Conservation (phyloP, 805 yeast genomes). For the Zygotorulaspora florentina region DNA sequence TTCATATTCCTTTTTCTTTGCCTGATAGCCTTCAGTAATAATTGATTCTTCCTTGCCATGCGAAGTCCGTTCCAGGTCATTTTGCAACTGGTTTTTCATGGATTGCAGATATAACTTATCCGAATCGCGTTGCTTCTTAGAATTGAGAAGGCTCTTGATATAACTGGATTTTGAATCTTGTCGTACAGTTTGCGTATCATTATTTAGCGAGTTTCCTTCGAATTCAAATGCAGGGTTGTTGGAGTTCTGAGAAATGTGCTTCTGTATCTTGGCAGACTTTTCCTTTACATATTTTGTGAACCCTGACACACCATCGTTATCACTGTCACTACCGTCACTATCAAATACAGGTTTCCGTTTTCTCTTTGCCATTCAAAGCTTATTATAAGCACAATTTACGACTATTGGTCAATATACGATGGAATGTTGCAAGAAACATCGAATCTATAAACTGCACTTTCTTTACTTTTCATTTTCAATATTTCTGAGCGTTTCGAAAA, state of each 20-base stretch:
- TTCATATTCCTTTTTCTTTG: slow-evolving; percentile 34
- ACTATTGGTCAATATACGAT: not conserved
- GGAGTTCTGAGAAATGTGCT: not conserved
- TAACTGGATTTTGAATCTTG: slow-evolving; percentile 27
- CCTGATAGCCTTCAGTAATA: slow-evolving; percentile 46
- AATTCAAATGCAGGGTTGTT: not conserved
- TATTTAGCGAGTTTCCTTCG: not conserved
- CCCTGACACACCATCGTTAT: slow-evolving; percentile 45
- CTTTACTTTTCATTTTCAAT: not conserved
- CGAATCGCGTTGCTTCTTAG: slow-evolving; percentile 43
- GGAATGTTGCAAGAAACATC: not conserved
- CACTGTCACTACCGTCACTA: slow-evolving; percentile 28
- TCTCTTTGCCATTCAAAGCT: slow-evolving; percentile 11
- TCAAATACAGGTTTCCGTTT: slow-evolving; percentile 11
- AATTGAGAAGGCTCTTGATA: slow-evolving; percentile 40
- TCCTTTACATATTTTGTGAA: slow-evolving; percentile 34
- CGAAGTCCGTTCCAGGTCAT: slow-evolving; percentile 39
- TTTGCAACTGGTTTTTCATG: slow-evolving; percentile 36
- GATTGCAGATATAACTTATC: slow-evolving; percentile 43
- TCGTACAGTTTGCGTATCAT: not conserved
- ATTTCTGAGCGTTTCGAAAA: not conserved
- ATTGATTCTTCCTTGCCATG: slow-evolving; percentile 42
- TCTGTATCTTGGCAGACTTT: slow-evolving; percentile 7
- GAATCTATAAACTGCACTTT: not conserved
- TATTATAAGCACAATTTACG: not conserved